Conservation (phyloP, 2,329 filamentous ascomycete genomes). For the Claviceps sp. region DNA sequence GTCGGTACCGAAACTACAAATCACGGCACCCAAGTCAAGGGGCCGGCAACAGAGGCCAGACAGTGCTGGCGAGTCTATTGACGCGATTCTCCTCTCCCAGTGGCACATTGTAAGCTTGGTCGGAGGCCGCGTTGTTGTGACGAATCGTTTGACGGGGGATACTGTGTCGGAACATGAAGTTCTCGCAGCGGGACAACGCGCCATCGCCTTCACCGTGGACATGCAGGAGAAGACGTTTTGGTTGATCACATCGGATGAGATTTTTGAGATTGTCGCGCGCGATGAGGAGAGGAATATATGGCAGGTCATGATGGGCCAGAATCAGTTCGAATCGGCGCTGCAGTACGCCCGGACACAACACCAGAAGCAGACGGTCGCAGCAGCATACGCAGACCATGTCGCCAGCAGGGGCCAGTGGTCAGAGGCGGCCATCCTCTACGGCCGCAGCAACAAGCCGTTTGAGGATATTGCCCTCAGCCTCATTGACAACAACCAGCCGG, state of each 20-base stretch:
- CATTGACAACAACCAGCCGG: constrained; percentile 79
- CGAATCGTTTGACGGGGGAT: constrained; percentile 75
- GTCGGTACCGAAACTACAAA: constrained; percentile 59
- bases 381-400: constrained; percentile 80
- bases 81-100: constrained; percentile 73
- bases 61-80: constrained; percentile 50
- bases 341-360: constrained; percentile 66
- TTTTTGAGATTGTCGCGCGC: constrained; percentile 82
- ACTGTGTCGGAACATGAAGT: constrained; percentile 82
- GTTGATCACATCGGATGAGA: constrained; percentile 83
- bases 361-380: constrained; percentile 85
- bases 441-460: constrained; percentile 91
- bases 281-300: constrained; percentile 90
- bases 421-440: constrained; percentile 82
- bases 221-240: constrained; percentile 94
- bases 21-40: constrained; percentile 54
- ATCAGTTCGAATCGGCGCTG: constrained; percentile 80
- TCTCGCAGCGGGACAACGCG: constrained; percentile 63
- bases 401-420: constrained; percentile 67
- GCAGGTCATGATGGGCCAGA: constrained; percentile 79
- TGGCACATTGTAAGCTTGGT: constrained; percentile 85
- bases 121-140: constrained; percentile 68
- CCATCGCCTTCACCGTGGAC: constrained; percentile 77
- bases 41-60: constrained; percentile 51
- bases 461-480: constrained; percentile 88